Evolutionary conservation across 257 asterid species (phyloP).

Genomic region (Osmanthus fragrans): DNA sequence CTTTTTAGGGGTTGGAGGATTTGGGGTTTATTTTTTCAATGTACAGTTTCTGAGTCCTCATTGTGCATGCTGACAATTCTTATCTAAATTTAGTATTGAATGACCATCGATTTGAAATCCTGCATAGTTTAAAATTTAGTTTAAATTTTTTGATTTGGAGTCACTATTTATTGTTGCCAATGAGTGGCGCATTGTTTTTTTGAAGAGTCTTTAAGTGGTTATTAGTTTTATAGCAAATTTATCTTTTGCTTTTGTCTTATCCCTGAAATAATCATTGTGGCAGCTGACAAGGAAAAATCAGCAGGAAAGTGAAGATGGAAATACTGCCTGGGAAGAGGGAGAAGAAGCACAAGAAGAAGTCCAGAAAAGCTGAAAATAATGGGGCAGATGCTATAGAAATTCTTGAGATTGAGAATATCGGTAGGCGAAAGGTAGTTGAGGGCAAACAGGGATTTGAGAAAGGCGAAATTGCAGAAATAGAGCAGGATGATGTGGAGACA

Average conservation of each 20-base stretch:
- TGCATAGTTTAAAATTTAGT: too few relatives aligned
- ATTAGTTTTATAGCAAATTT: too few relatives aligned
- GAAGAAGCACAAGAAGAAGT: conserved; percentile 23
- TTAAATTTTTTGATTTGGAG: too few relatives aligned
- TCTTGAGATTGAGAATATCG: conserved; percentile 14
- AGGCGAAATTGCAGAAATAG: conserved; percentile 20
- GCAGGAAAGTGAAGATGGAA: background rate
- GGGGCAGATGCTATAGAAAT: background rate
- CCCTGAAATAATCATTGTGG: background rate
- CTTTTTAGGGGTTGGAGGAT: too few relatives aligned
- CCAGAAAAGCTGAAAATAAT: conserved; percentile 4
- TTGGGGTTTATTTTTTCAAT: too few relatives aligned
- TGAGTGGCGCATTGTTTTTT: background rate
- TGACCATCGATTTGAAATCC: too few relatives aligned
- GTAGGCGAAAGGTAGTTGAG: background rate
- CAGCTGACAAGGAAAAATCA: background rate
- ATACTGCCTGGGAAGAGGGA: conserved; percentile 10
- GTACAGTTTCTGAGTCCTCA: too few relatives aligned
- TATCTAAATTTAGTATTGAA: too few relatives aligned
- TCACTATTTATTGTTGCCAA: too few relatives aligned
- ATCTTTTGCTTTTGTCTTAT: background rate
- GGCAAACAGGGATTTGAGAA: conserved; percentile 21
- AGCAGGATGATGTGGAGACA: conserved; percentile 9
- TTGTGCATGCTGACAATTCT: too few relatives aligned
- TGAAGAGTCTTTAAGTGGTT: background rate